These are phyloP conservation scores for Rhodotorula sp. DNA, from an alignment of 1,284 basidiomycete species.

Conservation along the genomic window DNA sequence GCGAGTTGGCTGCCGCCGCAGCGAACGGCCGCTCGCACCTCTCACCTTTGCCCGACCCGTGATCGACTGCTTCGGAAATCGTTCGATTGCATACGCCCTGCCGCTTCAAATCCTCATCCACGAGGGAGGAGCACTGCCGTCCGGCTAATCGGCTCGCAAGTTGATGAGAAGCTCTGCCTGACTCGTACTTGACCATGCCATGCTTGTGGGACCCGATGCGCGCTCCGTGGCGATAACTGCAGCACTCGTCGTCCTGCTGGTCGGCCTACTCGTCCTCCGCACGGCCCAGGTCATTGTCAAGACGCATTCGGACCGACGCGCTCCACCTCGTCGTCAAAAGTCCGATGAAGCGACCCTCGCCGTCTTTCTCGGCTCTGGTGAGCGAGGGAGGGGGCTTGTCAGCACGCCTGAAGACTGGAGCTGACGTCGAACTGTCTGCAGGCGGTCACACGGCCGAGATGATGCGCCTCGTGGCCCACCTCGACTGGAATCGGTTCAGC, in stretches of 20 bases:
- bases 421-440: conserved; percentile 47
- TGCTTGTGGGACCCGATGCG: background rate
- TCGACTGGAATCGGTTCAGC: conserved; percentile 73
- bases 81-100: too few species aligned
- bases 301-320: conserved; percentile 8
- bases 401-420: background rate
- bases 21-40: too few species aligned
- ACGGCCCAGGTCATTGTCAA: conserved; percentile 4
- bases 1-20: too few species aligned
- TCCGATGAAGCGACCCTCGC: conserved; percentile 50
- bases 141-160: too few species aligned
- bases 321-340: background rate
- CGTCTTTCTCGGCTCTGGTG: conserved; percentile 64
- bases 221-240: background rate
- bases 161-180: too few species aligned
- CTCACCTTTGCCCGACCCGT: too few species aligned
- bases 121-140: too few species aligned
- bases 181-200: background rate
- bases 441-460: conserved; percentile 95
- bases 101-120: too few species aligned
- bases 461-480: conserved; percentile 67
- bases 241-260: background rate
- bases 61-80: too few species aligned
- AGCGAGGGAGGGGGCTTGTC: conserved; percentile 26
- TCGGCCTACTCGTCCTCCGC: background rate